Evolutionary conservation across 2,329 filamentous ascomycete species (phyloP).

Genomic region (Diaporthe aspalathi): DNA sequence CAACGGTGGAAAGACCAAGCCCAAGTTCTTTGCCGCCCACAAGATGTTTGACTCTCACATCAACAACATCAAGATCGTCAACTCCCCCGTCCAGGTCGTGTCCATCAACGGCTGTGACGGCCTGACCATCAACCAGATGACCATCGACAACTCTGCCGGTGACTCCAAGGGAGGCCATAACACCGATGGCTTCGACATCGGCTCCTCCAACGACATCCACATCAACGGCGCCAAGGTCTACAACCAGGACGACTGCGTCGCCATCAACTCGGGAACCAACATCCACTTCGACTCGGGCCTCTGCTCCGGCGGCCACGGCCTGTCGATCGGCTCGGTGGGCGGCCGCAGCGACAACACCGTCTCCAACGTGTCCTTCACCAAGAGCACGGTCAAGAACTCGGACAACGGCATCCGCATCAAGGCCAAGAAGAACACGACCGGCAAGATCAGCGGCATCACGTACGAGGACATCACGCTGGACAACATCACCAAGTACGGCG

Average conservation of each 20-base stretch:
- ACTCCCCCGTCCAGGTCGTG: slow-evolving; percentile 66
- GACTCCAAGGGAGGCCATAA: slow-evolving; percentile 59
- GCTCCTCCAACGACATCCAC: slow-evolving; percentile 57
- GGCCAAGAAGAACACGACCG: slow-evolving; percentile 24
- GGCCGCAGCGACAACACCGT: slow-evolving; percentile 65
- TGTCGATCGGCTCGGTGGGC: slow-evolving; percentile 68
- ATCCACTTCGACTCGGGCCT: slow-evolving; percentile 53
- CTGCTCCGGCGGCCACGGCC: slow-evolving; percentile 63
- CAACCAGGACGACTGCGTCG: slow-evolving; percentile 71
- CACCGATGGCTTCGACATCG: slow-evolving; percentile 66
- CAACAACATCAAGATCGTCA: slow-evolving; percentile 61
- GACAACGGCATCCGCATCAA: slow-evolving; percentile 56
- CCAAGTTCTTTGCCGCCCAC: slow-evolving; percentile 69
- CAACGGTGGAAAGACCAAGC: slow-evolving; percentile 71
- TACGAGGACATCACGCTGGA: slow-evolving; percentile 33
- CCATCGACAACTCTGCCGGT: slow-evolving; percentile 68
- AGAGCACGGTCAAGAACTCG: slow-evolving; percentile 60
- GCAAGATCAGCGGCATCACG: slow-evolving; percentile 20
- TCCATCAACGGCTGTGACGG: slow-evolving; percentile 55
- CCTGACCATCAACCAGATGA: slow-evolving; percentile 61
- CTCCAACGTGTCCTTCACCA: slow-evolving; percentile 60
- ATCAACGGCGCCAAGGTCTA: slow-evolving; percentile 64
- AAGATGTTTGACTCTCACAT: slow-evolving; percentile 61
- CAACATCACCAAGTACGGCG: slow-evolving; percentile 36
- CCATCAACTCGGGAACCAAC: slow-evolving; percentile 64